Base-by-base conservation (phyloP, 352 stramenopile species). In the Phytophthora macrochlamydospora region DNA sequence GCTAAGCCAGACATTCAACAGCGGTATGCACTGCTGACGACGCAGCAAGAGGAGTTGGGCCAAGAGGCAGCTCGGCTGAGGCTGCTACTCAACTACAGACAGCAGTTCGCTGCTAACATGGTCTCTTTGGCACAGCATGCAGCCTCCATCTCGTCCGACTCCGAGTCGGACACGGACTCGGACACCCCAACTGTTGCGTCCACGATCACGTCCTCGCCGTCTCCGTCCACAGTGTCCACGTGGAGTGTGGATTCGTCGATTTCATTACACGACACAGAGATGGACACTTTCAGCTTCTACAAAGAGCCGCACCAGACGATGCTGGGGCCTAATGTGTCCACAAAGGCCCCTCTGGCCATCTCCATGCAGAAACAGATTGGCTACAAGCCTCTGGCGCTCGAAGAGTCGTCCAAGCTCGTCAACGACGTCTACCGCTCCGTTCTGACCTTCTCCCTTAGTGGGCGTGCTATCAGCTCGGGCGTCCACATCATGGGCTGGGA, bases 401-500 rank as follows among this genome's bases (percentile, higher is more conserved):
- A 46, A 6, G 68, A 76, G 28, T 69, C 75, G 6, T 72, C 74
- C 28, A 24, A 62, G 14, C 54, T 90, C 1, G 75, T 89, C 28
- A 73, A 78, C 35, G 58, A 76, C 12, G 76, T 74, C 7, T 89
- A 88, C 61, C 68, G 79, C 7, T 72, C 60, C 48, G 84, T 91
- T 40, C 52, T 89, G 29, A 49, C 56, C 31, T 92, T 92, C 61
- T 76, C 76, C 1, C 54, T 92, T 7, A 87, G 73, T 52, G 81
- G 84, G 2, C 69, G 55, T 2, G 61, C 78, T 0, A 67, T 92
- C 24, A 85, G 63, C 9, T 81, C 78, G 0, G 81, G 84, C 28
- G 81, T 67, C 7, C 73, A 62, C 13, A 69, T 92, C 33, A 66
- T 92, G 42, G 84, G 84, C 5, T 92, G 84, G 84, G 72, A 91